Percentiles rank a stretch among this genome's conserved stretches.
Evolutionary conservation across 1,284 basidiomycete genomes (phyloP).

Genomic region (Austroboletus novae-zelandiae): DNA sequence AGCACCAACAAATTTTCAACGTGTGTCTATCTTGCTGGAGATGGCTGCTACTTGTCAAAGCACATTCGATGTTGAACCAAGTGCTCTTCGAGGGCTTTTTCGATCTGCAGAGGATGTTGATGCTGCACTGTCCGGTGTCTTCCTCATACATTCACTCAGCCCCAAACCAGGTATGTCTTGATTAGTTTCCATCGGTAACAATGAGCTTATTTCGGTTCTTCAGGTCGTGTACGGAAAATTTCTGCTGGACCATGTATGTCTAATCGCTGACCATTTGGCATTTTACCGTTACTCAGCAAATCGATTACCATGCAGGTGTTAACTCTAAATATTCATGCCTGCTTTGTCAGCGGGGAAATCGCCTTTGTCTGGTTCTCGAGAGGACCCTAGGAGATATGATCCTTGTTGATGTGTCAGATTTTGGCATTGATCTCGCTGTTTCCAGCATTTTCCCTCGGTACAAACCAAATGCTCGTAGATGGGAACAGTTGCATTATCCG

Average conservation of each 20-base stretch:
- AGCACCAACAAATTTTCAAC: neutral
- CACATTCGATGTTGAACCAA: too few relatives aligned
- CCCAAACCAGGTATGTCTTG: constrained; percentile 7
- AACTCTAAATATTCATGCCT: neutral
- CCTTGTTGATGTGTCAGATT: neutral
- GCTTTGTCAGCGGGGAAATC: constrained; percentile 20
- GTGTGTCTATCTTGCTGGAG: neutral
- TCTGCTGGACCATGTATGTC: neutral
- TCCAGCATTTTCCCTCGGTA: constrained; percentile 28
- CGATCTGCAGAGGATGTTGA: too few relatives aligned
- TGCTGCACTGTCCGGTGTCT: constrained; percentile 33
- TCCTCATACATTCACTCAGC: too few relatives aligned
- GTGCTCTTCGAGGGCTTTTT: too few relatives aligned
- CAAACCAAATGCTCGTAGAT: neutral
- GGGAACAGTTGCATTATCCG: neutral
- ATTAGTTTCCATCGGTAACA: neutral
- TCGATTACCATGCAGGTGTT: neutral
- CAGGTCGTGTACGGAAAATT: neutral
- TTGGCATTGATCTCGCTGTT: constrained; percentile 37
- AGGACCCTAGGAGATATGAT: constrained; percentile 10
- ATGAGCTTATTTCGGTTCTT: neutral
- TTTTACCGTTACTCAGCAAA: neutral
- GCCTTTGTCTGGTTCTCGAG: constrained; percentile 29
- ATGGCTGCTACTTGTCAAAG: too few relatives aligned
- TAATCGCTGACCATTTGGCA: too few relatives aligned